A percentile compares a stretch with the other conserved stretches of the same genome.
Evolutionary conservation across 139 green algal genomes (phyloP).

Genomic region (Picochlorum sp.): DNA sequence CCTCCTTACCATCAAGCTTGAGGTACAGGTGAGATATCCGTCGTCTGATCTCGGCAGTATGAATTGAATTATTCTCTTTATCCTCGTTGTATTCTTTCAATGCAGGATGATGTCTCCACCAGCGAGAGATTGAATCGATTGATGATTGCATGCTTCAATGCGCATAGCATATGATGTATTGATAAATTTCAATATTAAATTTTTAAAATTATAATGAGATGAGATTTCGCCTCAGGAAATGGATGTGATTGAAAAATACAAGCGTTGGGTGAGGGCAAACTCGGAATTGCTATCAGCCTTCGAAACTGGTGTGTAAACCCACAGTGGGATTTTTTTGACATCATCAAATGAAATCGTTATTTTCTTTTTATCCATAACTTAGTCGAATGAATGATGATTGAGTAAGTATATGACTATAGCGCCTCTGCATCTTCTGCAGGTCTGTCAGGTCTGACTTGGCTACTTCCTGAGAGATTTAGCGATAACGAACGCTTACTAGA

Average conservation of each 20-base stretch:
- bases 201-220: background rate
- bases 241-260: background rate
- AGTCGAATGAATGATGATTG: too few relatives aligned
- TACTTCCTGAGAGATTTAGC: constrained; percentile 39
- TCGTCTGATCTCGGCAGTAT: too few relatives aligned
- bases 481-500: constrained; percentile 30
- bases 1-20: background rate
- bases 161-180: too few relatives aligned
- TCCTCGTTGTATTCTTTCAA: too few relatives aligned
- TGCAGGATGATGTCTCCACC: too few relatives aligned
- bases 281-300: background rate
- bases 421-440: background rate
- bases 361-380: background rate
- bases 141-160: too few relatives aligned
- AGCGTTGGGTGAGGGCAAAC: constrained; percentile 4
- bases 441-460: constrained; percentile 34
- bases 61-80: too few relatives aligned
- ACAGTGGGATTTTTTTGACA: too few relatives aligned
- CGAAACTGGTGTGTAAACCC: constrained; percentile 2
- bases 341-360: too few relatives aligned
- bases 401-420: background rate
- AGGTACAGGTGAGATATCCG: background rate
- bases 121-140: too few relatives aligned
- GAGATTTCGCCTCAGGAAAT: background rate
- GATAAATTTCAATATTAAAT: too few relatives aligned